Conservation (phyloP, 495 filamentous ascomycete genomes). For the Lindgomyces ingoldianus region DNA sequence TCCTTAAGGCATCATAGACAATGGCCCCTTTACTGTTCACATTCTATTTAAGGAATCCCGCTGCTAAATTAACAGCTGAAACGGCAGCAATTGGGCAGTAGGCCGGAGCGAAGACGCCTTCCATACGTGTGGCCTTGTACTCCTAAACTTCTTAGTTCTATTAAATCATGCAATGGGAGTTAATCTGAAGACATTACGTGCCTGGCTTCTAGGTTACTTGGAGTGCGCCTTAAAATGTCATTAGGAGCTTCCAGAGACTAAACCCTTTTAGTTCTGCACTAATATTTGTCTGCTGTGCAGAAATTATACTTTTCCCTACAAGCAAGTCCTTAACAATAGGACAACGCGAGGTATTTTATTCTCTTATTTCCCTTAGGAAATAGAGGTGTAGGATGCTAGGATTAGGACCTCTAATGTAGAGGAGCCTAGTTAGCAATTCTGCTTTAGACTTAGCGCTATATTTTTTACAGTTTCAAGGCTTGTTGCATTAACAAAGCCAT, state of each 20-base stretch:
- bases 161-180: background rate
- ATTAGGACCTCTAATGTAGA: slow-evolving; percentile 14
- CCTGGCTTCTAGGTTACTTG: background rate
- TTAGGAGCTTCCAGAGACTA: slow-evolving; percentile 1
- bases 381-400: slow-evolving; percentile 7
- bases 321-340: slow-evolving; percentile 3
- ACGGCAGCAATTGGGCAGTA: slow-evolving; percentile 13
- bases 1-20: background rate
- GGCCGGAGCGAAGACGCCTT: background rate
- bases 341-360: slow-evolving; percentile 8
- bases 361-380: background rate
- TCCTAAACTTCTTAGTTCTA: background rate
- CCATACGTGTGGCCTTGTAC: background rate
- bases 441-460: background rate
- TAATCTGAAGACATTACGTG: background rate
- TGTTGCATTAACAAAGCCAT: slow-evolving; percentile 19
- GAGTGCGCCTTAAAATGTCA: background rate
- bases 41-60: slow-evolving; percentile 7
- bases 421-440: slow-evolving; percentile 22
- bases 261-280: background rate
- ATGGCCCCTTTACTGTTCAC: background rate
- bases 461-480: slow-evolving; percentile 8
- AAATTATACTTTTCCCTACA: background rate
- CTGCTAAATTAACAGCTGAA: slow-evolving; percentile 4
- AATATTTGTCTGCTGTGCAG: slow-evolving; percentile 9